Conservation (phyloP, 352 stramenopile species). For the Pythium pyrilobum region DNA sequence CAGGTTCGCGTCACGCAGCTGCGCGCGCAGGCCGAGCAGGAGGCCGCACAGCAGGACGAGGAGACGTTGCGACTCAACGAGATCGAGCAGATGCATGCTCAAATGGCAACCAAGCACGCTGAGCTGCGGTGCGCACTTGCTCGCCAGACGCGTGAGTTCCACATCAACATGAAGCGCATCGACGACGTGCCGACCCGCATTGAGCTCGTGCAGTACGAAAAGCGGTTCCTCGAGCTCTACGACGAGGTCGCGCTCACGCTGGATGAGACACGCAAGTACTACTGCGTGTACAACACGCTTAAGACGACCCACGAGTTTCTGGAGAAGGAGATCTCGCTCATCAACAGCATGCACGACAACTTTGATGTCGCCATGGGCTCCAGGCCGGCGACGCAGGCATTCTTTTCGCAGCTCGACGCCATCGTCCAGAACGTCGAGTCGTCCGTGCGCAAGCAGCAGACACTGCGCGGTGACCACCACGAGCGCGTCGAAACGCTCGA, state of each 20-base stretch:
- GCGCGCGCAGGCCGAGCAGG: slow-evolving; percentile 26
- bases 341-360: slow-evolving; percentile 83
- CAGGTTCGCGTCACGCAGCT: slow-evolving; percentile 37
- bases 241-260: slow-evolving; percentile 84
- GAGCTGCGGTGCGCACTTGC: slow-evolving; percentile 56
- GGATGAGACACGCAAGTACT: slow-evolving; percentile 89
- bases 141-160: slow-evolving; percentile 50
- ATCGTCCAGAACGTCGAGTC: slow-evolving; percentile 62
- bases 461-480: slow-evolving; percentile 34
- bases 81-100: slow-evolving; percentile 63
- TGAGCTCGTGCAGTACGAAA: slow-evolving; percentile 90
- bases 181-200: slow-evolving; percentile 82
- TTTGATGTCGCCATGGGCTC: slow-evolving; percentile 75
- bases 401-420: slow-evolving; percentile 70
- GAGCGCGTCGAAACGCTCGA: slow-evolving; percentile 52
- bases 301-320: slow-evolving; percentile 78
- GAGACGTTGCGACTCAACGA: slow-evolving; percentile 38
- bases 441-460: slow-evolving; percentile 50
- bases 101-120: slow-evolving; percentile 64
- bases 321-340: slow-evolving; percentile 82
- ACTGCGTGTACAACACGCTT: slow-evolving; percentile 83
- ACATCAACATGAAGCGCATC: slow-evolving; percentile 59
- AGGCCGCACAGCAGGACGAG: slow-evolving; percentile 35
- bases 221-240: slow-evolving; percentile 85
- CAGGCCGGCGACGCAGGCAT: slow-evolving; percentile 53